Base-by-base conservation (phyloP, 768 basidiomycete species). In the Suillus luteus region DNA sequence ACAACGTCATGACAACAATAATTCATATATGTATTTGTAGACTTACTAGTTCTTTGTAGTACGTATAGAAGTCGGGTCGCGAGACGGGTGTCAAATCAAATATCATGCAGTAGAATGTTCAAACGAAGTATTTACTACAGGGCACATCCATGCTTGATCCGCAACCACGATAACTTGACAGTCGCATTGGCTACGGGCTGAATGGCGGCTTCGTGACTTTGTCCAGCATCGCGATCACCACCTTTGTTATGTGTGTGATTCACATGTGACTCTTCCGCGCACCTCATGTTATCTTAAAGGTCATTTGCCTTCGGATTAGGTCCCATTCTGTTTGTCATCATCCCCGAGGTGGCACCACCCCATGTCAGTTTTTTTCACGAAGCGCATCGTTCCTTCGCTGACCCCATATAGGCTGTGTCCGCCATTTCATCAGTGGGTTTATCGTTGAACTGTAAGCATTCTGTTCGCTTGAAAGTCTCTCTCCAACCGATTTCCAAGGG, bases 231-330 rank as follows among this genome's bases (percentile, higher is more conserved):
- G 85, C 90, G 3, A 92, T 95, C 61, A 73, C 92, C 51, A 81
- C 85, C 3, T 96, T 96, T 72, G 87, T 96, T 43, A 92, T 88
- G 93, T 91, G 71, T 80, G 51, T 35, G 6, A 37, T 27, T 6
- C 35, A 64, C 55, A 59, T 55, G 10, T 49, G 3, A 15, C 14
- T 59, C 48, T 40, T 54, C 9, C n/a, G 12, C 41, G 5, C 40
- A 38, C 54, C 63, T 62, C 43, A 65, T 41, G 7, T 44, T 41
- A 55, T 63, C 43, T 58, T 55, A 11, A 63, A 92, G 92, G 76
- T 91, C 92, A 1, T 98, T 96, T 75, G 92, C 95, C 1, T 77
- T 91, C 40, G 96, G 96, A 2, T 82, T 98, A 19, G 96, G 96
- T 1, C 95, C 96, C 2, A 79, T 98, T 40, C 96, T 96, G 0